Evolutionary conservation across 176 grass and related monocot genomes (phyloP).

Genomic region (Oryza punctata): DNA sequence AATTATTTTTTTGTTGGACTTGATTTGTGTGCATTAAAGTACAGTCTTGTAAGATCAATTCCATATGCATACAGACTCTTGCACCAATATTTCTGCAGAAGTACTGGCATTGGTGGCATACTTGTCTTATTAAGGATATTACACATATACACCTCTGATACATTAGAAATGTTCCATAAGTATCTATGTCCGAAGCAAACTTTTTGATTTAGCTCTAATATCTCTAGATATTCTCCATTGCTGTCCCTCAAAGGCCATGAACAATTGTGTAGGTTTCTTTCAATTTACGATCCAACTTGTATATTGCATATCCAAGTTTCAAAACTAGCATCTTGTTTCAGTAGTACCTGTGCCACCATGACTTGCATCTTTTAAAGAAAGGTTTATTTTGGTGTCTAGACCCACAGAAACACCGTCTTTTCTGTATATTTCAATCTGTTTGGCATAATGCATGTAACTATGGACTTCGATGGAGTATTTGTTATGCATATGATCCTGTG

Average conservation of each 20-base stretch:
- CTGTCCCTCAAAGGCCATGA: neutral
- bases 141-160: conserved; percentile 10
- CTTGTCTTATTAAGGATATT: conserved; percentile 12
- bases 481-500: conserved; percentile 20
- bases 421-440: conserved; percentile 20
- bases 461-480: conserved; percentile 9
- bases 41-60: neutral
- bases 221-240: neutral
- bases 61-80: conserved; percentile 13
- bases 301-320: conserved; percentile 1
- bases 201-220: conserved; percentile 1
- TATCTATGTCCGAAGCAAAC: neutral
- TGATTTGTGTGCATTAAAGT: neutral
- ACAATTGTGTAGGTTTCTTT: neutral
- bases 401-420: neutral
- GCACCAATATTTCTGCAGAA: conserved; percentile 12
- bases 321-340: conserved; percentile 6
- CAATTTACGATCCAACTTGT: neutral
- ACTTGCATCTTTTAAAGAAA: conserved; percentile 8
- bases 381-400: neutral
- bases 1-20: neutral
- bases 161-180: conserved; percentile 20
- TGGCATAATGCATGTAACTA: conserved; percentile 23
- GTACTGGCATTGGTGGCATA: neutral
- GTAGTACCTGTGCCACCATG: neutral